phyloP scores from a whole-genome alignment of 83 land plant species.

The Picea abies region DNA sequence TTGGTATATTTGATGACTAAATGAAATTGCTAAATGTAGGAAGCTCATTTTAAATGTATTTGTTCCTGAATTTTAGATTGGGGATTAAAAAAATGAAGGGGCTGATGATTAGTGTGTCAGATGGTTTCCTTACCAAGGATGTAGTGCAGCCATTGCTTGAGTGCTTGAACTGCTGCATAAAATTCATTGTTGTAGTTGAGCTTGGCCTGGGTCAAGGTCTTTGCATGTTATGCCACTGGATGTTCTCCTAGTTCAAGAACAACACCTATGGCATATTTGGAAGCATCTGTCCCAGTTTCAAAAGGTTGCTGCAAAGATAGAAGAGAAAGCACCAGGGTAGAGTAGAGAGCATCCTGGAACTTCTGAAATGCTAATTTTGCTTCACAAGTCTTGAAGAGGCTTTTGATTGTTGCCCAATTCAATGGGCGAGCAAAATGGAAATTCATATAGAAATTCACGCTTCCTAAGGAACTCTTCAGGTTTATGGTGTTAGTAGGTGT shows the following conservation, averaged over 20 bases:
- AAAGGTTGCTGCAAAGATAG: background rate
- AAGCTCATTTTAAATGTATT: background rate
- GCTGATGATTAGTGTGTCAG: background rate
- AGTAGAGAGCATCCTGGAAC: background rate
- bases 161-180: background rate
- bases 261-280: background rate
- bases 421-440: no score
- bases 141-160: background rate
- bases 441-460: background rate
- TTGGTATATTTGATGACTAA: background rate
- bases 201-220: background rate
- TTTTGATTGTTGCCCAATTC: no score
- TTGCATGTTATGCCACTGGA: background rate
- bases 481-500: background rate
- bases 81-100: background rate
- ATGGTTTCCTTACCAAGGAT: background rate
- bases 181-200: background rate
- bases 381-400: background rate
- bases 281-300: background rate
- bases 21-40: background rate
- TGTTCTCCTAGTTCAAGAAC: background rate
- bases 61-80: background rate
- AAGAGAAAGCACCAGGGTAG: background rate
- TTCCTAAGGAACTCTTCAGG: background rate
- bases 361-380: background rate